Evolutionary conservation across 2,329 filamentous ascomycete genomes (phyloP), one percentile per base, ranked within the genome.

Genomic region (Fusarium irregulare): DNA sequence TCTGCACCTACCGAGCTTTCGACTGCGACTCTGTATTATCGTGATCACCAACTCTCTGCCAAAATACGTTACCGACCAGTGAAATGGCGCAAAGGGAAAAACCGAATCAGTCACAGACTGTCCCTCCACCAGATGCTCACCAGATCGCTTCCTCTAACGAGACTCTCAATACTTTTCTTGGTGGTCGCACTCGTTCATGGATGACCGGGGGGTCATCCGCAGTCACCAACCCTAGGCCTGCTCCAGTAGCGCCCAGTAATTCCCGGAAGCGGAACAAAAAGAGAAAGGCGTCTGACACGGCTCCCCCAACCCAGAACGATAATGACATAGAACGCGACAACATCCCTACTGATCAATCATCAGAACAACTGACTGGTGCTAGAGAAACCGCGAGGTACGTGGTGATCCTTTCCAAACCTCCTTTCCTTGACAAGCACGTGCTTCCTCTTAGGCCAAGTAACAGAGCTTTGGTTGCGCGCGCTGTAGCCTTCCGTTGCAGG

Each of bases 111-210:
- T 45, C 65, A 53, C 49, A 66, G 73, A 66, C 69, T 53, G 58
- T 46, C 54, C 49, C 57, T 49, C 34, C 46, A n/a, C 50, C 60
- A 32, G 64, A 70, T 49, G 46, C 69, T 53, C 64, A 53, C 41
- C 78, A 80, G 64, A 76, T 83, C 61, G 78, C 79, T 27, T 77
- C 77, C 25, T 80, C 80, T 7, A 84, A 84, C 71, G 78, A 79
- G 47, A 83, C 83, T 2, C 55, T 82, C 55, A 80, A 82, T 61
- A 64, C 76, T 27, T 81, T 82, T 66, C 72, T 83, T 23, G 79
- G 80, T 42, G 76, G 77, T 49, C 78, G 76, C 45, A 76, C 75
- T 60, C 80, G 45, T 25, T 59, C 74, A 47, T 78, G 77, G 77
- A 76, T 78, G 73, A 67, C 64, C 30, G 56, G 64, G 50, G 63